phyloP scores from a whole-genome alignment of 1,139 yeast species.

The Pichia sp. region DNA sequence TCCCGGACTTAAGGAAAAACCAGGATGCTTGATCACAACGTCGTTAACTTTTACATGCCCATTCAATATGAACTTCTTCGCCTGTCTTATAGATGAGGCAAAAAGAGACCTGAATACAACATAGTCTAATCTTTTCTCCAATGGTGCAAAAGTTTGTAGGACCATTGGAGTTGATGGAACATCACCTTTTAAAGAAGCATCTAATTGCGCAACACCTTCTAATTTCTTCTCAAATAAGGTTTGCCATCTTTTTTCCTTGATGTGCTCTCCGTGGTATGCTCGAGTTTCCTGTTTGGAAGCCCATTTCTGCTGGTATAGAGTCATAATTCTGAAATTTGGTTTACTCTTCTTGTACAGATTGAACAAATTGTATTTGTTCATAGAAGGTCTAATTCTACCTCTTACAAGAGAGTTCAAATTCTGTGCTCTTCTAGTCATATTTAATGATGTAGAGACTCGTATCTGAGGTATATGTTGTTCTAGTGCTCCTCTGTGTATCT shows the following conservation, averaged over 20 bases:
- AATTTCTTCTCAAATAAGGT: slow-evolving; percentile 63
- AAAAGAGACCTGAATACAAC: slow-evolving; percentile 89
- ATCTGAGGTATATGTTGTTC: no score
- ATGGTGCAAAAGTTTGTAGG: slow-evolving; percentile 78
- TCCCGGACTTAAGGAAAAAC: slow-evolving; percentile 72
- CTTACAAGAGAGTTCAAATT: slow-evolving; percentile 26
- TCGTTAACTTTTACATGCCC: slow-evolving; percentile 89
- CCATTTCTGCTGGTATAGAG: slow-evolving; percentile 85
- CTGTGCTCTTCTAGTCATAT: slow-evolving; percentile 25
- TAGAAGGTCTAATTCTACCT: slow-evolving; percentile 70
- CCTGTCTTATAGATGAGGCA: slow-evolving; percentile 91
- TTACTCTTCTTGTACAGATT: slow-evolving; percentile 67
- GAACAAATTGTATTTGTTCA: slow-evolving; percentile 88
- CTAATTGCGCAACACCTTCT: slow-evolving; percentile 79
- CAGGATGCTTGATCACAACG: slow-evolving; percentile 66
- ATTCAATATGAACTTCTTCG: slow-evolving; percentile 76
- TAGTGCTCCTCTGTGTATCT: no score
- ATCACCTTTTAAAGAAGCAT: slow-evolving; percentile 62
- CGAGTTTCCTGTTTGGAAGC: slow-evolving; percentile 85
- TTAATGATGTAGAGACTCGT: no score
- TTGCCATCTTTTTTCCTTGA: slow-evolving; percentile 79
- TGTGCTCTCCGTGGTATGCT: slow-evolving; percentile 91
- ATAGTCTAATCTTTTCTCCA: slow-evolving; percentile 83
- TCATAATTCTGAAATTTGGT: slow-evolving; percentile 32
- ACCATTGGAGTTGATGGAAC: slow-evolving; percentile 69